Conservation (phyloP, 2,329 filamentous ascomycete genomes). For the Pestalotiopsis sp. region DNA sequence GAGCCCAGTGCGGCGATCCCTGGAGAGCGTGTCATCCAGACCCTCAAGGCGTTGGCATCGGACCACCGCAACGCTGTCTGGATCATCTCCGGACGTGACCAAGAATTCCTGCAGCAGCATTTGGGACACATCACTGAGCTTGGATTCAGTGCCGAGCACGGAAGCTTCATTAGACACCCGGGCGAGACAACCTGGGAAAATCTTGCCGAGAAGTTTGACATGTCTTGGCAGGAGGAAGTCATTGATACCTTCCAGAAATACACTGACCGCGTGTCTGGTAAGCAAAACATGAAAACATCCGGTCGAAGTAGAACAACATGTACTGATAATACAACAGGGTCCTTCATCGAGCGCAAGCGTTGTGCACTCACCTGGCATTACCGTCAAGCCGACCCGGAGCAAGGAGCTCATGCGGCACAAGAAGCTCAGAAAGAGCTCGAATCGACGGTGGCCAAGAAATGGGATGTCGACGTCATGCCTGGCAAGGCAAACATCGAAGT, state of each 20-base stretch:
- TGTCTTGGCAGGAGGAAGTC: conserved; percentile 90
- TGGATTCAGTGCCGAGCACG: conserved; percentile 96
- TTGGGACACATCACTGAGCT: conserved; percentile 88
- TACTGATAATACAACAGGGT: conserved; percentile 53
- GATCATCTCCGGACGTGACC: conserved; percentile 96
- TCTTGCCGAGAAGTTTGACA: conserved; percentile 81
- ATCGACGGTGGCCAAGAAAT: conserved; percentile 72
- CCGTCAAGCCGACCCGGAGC: conserved; percentile 84
- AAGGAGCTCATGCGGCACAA: conserved; percentile 76
- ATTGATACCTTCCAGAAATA: conserved; percentile 84
- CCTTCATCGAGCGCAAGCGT: conserved; percentile 91
- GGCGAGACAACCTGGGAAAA: conserved; percentile 82
- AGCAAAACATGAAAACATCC: conserved; percentile 27
- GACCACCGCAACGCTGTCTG: conserved; percentile 89
- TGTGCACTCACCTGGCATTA: conserved; percentile 98
- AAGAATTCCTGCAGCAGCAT: conserved; percentile 86
- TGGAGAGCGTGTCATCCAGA: conserved; percentile 79
- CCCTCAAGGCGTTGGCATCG: conserved; percentile 75
- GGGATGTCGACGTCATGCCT: conserved; percentile 94
- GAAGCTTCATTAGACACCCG: conserved; percentile 89
- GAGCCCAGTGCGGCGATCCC: conserved; percentile 90
- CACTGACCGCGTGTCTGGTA: conserved; percentile 83
- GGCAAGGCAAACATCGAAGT: conserved; percentile 98
- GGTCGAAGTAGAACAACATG: not conserved
- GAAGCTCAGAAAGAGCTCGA: conserved; percentile 85